Evolutionary conservation across 768 basidiomycete genomes (phyloP).

Genomic region (Calocera viscosa): DNA sequence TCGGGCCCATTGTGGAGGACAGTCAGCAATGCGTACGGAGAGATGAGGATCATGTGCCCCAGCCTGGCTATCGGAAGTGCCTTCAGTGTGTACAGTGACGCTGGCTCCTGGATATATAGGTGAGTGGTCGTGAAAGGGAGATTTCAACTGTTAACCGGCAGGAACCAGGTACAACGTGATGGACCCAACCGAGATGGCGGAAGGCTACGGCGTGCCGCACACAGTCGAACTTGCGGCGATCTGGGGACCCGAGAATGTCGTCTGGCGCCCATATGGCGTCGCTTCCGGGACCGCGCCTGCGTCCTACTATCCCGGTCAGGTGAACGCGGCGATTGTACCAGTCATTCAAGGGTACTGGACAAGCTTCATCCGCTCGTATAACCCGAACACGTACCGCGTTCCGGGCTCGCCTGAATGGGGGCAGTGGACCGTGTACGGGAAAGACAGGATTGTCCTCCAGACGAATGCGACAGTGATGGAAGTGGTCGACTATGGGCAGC

Average conservation of each 20-base stretch:
- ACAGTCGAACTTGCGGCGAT: background rate
- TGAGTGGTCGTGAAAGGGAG: background rate
- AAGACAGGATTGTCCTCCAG: background rate
- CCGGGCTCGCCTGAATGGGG: background rate
- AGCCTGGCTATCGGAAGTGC: background rate
- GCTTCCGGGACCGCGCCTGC: background rate
- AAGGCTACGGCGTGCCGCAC: background rate
- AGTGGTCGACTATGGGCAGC: background rate
- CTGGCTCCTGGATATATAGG: background rate
- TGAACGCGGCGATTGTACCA: background rate
- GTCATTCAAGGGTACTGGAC: constrained; percentile 3
- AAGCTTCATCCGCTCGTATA: background rate
- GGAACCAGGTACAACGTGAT: background rate
- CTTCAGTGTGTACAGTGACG: background rate
- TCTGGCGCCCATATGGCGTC: background rate
- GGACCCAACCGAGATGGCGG: background rate
- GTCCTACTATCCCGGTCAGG: background rate
- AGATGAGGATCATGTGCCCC: background rate
- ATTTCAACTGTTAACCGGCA: background rate
- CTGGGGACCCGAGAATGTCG: background rate
- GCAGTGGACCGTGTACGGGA: background rate
- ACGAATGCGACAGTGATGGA: constrained; percentile 3
- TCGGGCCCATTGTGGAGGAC: background rate
- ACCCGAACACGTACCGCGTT: background rate
- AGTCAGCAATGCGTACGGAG: background rate